A percentile compares a stretch with the other conserved stretches of the same genome.
These are phyloP conservation scores for Didymella exigua DNA, from an alignment of 2,329 filamentous ascomycete genomes.

Conservation along the genomic window DNA sequence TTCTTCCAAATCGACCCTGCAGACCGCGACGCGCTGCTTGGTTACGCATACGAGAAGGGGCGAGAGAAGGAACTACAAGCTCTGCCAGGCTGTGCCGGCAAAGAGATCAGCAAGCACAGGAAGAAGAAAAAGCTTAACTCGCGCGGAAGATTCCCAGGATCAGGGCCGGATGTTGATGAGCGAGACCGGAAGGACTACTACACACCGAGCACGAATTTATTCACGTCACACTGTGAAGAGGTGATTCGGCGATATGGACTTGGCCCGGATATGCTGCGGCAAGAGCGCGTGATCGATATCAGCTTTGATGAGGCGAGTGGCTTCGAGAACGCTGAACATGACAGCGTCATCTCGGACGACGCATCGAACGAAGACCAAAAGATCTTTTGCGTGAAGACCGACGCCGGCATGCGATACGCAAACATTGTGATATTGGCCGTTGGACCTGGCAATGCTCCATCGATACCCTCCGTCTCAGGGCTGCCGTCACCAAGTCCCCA, in stretches of 20 bases:
- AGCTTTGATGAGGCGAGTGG: constrained; percentile 58
- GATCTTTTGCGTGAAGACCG: constrained; percentile 69
- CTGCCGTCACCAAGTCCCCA: constrained; percentile 42
- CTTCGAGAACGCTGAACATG: constrained; percentile 26
- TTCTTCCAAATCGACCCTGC: constrained; percentile 81
- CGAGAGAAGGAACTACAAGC: constrained; percentile 70
- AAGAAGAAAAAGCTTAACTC: constrained; percentile 65
- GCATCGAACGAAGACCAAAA: constrained; percentile 50
- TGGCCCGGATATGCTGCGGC: constrained; percentile 60
- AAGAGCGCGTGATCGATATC: constrained; percentile 67
- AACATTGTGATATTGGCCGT: constrained; percentile 72
- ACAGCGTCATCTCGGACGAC: constrained; percentile 27
- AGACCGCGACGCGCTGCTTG: constrained; percentile 74
- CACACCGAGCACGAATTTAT: constrained; percentile 49
- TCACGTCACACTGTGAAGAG: constrained; percentile 50
- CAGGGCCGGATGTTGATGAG: constrained; percentile 51
- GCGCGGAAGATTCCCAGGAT: constrained; percentile 49
- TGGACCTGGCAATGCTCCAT: constrained; percentile 65
- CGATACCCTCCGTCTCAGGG: constrained; percentile 55
- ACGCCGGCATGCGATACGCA: constrained; percentile 61
- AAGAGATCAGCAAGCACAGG: constrained; percentile 79
- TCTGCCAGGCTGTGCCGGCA: constrained; percentile 76
- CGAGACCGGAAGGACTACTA: constrained; percentile 56
- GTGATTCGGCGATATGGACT: constrained; percentile 55
- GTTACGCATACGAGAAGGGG: constrained; percentile 67